Evolutionary conservation across 2,329 filamentous ascomycete species (phyloP).

Genomic region (Pseudogymnoascus sp.): DNA sequence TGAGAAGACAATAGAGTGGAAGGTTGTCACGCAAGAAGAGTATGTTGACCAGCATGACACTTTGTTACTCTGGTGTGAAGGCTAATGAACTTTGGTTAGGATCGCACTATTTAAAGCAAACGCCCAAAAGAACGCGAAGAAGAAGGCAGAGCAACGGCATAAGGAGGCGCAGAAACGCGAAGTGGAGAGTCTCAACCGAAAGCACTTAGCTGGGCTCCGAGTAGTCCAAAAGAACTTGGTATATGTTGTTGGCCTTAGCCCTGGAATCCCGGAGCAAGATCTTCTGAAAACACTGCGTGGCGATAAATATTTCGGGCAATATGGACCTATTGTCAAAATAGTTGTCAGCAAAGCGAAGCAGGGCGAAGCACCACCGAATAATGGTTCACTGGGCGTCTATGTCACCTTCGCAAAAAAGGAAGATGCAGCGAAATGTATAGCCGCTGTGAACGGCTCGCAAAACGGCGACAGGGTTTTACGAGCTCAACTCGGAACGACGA

Average conservation of each 20-base stretch:
- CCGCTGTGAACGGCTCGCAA: constrained; percentile 82
- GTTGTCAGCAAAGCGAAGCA: constrained; percentile 86
- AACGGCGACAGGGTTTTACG: constrained; percentile 83
- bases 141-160: constrained; percentile 76
- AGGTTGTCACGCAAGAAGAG: constrained; percentile 92
- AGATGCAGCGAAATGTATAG: constrained; percentile 84
- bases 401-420: constrained; percentile 94
- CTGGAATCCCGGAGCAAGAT: constrained; percentile 86
- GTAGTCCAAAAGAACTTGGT: constrained; percentile 98
- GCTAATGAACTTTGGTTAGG: constrained; percentile 38
- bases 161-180: constrained; percentile 96
- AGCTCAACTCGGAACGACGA: constrained; percentile 81
- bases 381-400: constrained; percentile 90
- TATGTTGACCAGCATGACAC: constrained; percentile 42
- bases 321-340: constrained; percentile 97
- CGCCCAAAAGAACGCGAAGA: constrained; percentile 86
- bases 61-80: not conserved
- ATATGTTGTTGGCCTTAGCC: constrained; percentile 91
- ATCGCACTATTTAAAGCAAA: constrained; percentile 70
- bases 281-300: constrained; percentile 85
- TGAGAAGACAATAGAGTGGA: constrained; percentile 95
- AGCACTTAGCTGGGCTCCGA: constrained; percentile 89
- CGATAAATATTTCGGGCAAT: constrained; percentile 93
- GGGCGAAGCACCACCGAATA: constrained; percentile 55
- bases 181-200: constrained; percentile 89